Conservation (phyloP, 305 asterid species). For the Rubia occidens region DNA sequence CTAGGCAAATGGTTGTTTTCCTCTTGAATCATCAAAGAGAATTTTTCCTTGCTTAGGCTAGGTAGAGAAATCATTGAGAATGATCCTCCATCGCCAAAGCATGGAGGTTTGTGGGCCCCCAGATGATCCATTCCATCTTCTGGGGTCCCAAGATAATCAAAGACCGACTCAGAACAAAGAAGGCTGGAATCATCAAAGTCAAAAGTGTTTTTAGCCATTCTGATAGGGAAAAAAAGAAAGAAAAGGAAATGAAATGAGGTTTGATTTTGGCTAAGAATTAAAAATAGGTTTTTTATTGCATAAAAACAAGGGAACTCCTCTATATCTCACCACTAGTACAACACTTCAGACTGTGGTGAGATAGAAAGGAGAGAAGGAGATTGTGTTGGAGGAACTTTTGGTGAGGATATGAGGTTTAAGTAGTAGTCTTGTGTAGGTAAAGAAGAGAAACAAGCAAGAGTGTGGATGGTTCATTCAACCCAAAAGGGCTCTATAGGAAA, state of each 20-base stretch:
- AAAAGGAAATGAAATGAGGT: background rate
- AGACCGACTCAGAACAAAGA: slow-evolving; percentile 43
- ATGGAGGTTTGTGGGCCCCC: slow-evolving; percentile 23
- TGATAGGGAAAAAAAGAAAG: too few species aligned
- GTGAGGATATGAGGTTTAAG: slow-evolving; percentile 40
- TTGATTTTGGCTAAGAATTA: too few species aligned
- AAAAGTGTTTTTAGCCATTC: slow-evolving; percentile 20
- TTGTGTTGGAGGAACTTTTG: slow-evolving; percentile 30
- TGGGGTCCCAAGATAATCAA: slow-evolving; percentile 34
- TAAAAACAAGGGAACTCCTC: background rate
- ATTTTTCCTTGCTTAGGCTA: slow-evolving; percentile 34
- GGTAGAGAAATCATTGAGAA: slow-evolving; percentile 33
- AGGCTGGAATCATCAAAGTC: slow-evolving; percentile 35
- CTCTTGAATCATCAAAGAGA: slow-evolving; percentile 45
- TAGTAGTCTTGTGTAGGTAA: slow-evolving; percentile 49
- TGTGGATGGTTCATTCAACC: background rate
- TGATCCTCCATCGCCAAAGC: slow-evolving; percentile 30
- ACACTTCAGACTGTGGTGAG: slow-evolving; percentile 15
- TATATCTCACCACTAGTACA: background rate
- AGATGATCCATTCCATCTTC: slow-evolving; percentile 25
- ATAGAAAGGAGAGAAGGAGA: slow-evolving; percentile 12
- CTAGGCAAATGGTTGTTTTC: slow-evolving; percentile 47
- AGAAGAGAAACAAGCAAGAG: slow-evolving; percentile 28
- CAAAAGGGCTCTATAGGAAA: background rate
- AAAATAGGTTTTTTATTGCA: slow-evolving; percentile 21